phyloP scores from a whole-genome alignment of 1,284 basidiomycete genomes.

The Takashimella tepidaria region DNA sequence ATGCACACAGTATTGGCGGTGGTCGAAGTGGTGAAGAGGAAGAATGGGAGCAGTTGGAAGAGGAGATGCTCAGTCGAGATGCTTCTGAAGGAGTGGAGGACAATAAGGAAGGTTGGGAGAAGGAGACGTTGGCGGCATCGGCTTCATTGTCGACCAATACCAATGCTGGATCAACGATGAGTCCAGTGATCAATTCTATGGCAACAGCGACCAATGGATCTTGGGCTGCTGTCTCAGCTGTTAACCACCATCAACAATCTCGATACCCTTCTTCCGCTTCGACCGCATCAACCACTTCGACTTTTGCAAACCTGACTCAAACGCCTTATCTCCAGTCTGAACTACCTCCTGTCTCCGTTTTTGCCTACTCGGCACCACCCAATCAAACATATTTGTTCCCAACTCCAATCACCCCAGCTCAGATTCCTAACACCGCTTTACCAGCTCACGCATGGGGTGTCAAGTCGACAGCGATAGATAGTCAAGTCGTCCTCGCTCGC shows the following conservation, averaged over 20 bases:
- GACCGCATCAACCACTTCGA: conserved; percentile 25
- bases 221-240: not conserved
- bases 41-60: conserved; percentile 24
- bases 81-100: conserved; percentile 17
- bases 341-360: conserved; percentile 23
- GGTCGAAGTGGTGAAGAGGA: conserved; percentile 15
- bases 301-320: conserved; percentile 16
- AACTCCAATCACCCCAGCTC: conserved; percentile 2
- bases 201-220: not conserved
- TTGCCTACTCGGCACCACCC: conserved; percentile 1
- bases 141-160: not conserved
- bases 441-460: not conserved
- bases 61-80: conserved; percentile 24
- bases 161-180: conserved; percentile 1
- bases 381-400: not conserved
- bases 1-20: conserved; percentile 11
- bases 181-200: not conserved
- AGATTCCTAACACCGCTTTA: conserved; percentile 1
- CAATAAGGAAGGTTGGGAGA: conserved; percentile 1
- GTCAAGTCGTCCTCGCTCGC: not conserved
- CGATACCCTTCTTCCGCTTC: conserved; percentile 19
- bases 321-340: conserved; percentile 10
- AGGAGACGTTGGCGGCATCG: conserved; percentile 1
- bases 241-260: not conserved
- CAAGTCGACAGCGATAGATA: not conserved